These are phyloP conservation scores for Ophiostoma ips DNA, from an alignment of 2,329 filamentous ascomycete genomes.

Conservation along the genomic window DNA sequence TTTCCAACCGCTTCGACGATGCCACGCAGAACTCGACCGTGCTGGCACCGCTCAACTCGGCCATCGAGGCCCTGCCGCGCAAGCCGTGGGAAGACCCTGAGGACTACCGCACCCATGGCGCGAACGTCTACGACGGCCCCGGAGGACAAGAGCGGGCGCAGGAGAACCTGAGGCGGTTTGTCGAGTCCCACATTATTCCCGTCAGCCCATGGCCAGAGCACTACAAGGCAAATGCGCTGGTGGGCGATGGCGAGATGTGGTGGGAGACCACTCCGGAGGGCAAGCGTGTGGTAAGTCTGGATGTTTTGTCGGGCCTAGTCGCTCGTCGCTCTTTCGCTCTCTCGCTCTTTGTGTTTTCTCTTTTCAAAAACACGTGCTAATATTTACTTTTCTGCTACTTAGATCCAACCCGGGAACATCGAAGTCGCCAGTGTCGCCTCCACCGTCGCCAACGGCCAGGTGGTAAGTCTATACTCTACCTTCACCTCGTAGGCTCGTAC, in stretches of 20 bases:
- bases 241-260: conserved; percentile 55
- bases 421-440: conserved; percentile 63
- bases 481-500: no score
- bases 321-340: no score
- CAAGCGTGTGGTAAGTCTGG: conserved; percentile 45
- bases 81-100: conserved; percentile 76
- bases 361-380: neutral
- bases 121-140: conserved; percentile 59
- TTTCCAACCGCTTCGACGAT: conserved; percentile 56
- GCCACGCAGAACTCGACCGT: conserved; percentile 60
- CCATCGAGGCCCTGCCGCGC: conserved; percentile 59
- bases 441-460: conserved; percentile 73
- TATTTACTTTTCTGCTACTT: neutral
- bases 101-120: conserved; percentile 56
- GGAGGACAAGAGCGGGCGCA: conserved; percentile 64
- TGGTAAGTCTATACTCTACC: conserved; percentile 31
- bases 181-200: conserved; percentile 71
- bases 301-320: no score
- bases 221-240: conserved; percentile 52
- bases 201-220: conserved; percentile 60
- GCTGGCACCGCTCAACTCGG: conserved; percentile 74
- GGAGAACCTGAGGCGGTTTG: conserved; percentile 64
- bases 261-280: conserved; percentile 59
- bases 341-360: neutral
- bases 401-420: conserved; percentile 69